Evolutionary conservation across 2,329 filamentous ascomycete species (phyloP), one percentile per base, ranked within the genome.

Genomic region (Rhynchosporium secalis): DNA sequence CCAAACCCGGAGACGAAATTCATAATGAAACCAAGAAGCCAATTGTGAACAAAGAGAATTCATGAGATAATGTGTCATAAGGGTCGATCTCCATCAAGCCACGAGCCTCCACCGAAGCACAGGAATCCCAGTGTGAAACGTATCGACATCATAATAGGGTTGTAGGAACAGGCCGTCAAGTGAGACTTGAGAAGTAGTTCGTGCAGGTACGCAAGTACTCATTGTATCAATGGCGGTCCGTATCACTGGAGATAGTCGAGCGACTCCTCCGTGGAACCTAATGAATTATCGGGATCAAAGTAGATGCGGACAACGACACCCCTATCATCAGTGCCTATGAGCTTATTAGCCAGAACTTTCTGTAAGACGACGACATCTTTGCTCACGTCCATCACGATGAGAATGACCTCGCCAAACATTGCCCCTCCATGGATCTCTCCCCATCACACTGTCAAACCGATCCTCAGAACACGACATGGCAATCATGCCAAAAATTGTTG

Each of bases 231-330:
- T 41, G 20, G 48, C 58, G 52, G 58, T 54, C 48, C n/a, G 6
- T 20, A 2, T 59, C 58, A 66, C 56, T 73, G 70, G 0, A 73
- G 47, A 12, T 60, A 20, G 2, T 31, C 15, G 12, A 73, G 45
- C 7, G 47, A 47, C 10, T 62, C 38, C 1, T 3, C 1, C 2
- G 68, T 73, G 3, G 70, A 72, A 1, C 66, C 62, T 3, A 51
- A 8, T 20, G 61, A 55, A 48, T 73, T 72, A 6, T 66, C 61
- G 3, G 71, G 71, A 45, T 72, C 71, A 1, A 65, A 51, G 41
- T 68, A 73, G n/a, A 72, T 56, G 4, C 48, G 66, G 3, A 66
- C 65, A 9, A 72, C 65, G 15, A 72, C 40, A 4, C 71, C 71
- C 52, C 71, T 63, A 45, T 51, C 26, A 1, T 48, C 52, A 9